These are phyloP conservation scores for Pleurotus tuber-regium DNA, from an alignment of 768 basidiomycete genomes.

Conservation along the genomic window DNA sequence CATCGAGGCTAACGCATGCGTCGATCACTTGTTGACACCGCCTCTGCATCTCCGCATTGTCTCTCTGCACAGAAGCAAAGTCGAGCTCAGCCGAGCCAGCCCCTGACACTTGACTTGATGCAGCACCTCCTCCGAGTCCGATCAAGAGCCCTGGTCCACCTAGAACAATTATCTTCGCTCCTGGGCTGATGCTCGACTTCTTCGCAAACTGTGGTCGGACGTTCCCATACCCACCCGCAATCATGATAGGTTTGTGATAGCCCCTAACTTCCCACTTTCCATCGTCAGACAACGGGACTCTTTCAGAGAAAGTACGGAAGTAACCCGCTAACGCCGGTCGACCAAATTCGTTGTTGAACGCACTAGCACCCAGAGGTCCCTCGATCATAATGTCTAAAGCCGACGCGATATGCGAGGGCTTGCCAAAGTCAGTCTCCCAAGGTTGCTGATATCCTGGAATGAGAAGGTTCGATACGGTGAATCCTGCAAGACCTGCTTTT, in stretches of 20 bases:
- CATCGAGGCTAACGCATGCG: conserved; percentile 64
- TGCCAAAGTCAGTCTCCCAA: conserved; percentile 95
- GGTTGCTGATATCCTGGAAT: conserved; percentile 91
- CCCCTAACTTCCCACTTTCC: conserved; percentile 71
- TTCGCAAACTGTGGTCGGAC: conserved; percentile 81
- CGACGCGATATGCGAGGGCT: conserved; percentile 87
- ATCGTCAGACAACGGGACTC: conserved; percentile 53
- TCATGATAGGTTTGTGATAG: conserved; percentile 99
- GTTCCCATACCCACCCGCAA: conserved; percentile 95
- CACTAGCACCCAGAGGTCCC: conserved; percentile 89
- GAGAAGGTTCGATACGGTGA: conserved; percentile 90
- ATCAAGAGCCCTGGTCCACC: conserved; percentile 97
- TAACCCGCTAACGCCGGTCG: conserved; percentile 90
- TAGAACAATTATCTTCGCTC: conserved; percentile 86
- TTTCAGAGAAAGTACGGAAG: conserved; percentile 92
- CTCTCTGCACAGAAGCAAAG: conserved; percentile 96
- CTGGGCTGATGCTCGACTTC: conserved; percentile 75
- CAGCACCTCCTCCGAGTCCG: conserved; percentile 95
- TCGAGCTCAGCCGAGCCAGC: conserved; percentile 90
- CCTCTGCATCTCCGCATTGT: conserved; percentile 98
- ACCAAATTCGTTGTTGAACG: conserved; percentile 99
- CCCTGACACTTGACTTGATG: conserved; percentile 90
- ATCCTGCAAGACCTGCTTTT: conserved; percentile 92
- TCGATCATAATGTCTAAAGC: conserved; percentile 97
- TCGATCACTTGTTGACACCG: conserved; percentile 98